A percentile compares a stretch with the other conserved stretches of the same genome.
Evolutionary conservation across 1,284 basidiomycete genomes (phyloP).

Genomic region (Irpex lacteus): DNA sequence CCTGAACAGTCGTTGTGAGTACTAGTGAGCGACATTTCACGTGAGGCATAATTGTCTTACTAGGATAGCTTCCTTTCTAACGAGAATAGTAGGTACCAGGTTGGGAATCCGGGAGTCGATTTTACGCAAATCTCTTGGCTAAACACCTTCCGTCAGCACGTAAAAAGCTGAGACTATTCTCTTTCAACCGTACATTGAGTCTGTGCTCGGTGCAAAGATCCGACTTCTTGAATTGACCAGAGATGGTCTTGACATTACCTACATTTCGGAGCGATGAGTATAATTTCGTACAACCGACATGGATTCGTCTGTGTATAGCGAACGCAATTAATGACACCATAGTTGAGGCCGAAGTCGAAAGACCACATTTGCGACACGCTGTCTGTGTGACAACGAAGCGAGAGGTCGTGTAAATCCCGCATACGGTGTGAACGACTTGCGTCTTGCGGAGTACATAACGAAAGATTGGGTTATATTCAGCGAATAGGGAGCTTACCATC

Average conservation of each 20-base stretch:
- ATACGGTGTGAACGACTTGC: neutral
- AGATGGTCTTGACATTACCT: constrained; percentile 88
- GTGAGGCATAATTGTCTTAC: constrained; percentile 39
- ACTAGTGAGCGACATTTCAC: constrained; percentile 5
- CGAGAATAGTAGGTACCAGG: constrained; percentile 91
- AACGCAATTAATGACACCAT: neutral
- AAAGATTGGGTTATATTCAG: neutral
- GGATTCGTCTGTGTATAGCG: neutral
- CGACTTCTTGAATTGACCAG: constrained; percentile 87
- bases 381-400: too few species aligned
- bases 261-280: constrained; percentile 26
- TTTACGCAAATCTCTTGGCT: constrained; percentile 96
- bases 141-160: constrained; percentile 2
- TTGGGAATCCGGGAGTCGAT: constrained; percentile 94
- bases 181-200: constrained; percentile 62
- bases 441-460: neutral
- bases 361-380: neutral
- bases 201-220: constrained; percentile 88
- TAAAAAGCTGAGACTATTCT: neutral
- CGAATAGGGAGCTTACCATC: constrained; percentile 47
- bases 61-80: constrained; percentile 85
- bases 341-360: neutral
- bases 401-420: too few species aligned
- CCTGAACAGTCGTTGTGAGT: constrained; percentile 36
- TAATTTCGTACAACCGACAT: neutral